Base-by-base conservation (phyloP, 768 basidiomycete species). In the Serendipita indica region DNA sequence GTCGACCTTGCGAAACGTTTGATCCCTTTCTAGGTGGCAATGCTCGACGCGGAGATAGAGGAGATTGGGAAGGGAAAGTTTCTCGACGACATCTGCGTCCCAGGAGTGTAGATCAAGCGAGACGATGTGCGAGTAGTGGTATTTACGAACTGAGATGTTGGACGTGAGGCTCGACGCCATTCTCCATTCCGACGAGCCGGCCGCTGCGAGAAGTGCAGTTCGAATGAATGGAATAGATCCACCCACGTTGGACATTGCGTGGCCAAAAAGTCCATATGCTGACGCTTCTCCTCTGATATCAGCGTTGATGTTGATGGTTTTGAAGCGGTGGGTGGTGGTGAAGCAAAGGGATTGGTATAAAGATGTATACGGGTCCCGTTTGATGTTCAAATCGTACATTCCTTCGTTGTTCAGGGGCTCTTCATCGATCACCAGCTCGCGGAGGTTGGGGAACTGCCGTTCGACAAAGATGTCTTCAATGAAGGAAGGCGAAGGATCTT, bases 161-260 rank as follows among this genome's bases (percentile, higher is more conserved):
- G 41, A n/a, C 5, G 18, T 25, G 18, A 43, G n/a, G 18, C 27
- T 43, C 18, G 41, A 43, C 27, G 41, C 41, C n/a, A 18, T 6
- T 43, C 41, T 43, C 41, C 41, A 43, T 25, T 43, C 41, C 27
- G 41, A 43, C n/a, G 41, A 43, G 41, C 49, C 49, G 32, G 49
- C 20, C 22, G 49, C n/a, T 28, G 25, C 20, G 16, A 33, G 30
- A 16, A 54, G 32, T 7, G 49, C 49, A 28, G n/a, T 30, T 10
- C 49, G n/a, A 30, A 54, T 33, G 32, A 54, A 54, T n/a, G 20
- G 22, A 10, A 28, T 13, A 10, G 49, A 54, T 7, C 49, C 49
- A 22, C 49, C 49, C n/a, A 54, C 32, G 25, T 18, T 25, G 7
- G 22, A 4, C 4, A 54, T 30, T n/a, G 7, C n/a, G 22, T 54